Conservation (phyloP, 2,329 filamentous ascomycete species). For the Biscogniauxia mediterranea region DNA sequence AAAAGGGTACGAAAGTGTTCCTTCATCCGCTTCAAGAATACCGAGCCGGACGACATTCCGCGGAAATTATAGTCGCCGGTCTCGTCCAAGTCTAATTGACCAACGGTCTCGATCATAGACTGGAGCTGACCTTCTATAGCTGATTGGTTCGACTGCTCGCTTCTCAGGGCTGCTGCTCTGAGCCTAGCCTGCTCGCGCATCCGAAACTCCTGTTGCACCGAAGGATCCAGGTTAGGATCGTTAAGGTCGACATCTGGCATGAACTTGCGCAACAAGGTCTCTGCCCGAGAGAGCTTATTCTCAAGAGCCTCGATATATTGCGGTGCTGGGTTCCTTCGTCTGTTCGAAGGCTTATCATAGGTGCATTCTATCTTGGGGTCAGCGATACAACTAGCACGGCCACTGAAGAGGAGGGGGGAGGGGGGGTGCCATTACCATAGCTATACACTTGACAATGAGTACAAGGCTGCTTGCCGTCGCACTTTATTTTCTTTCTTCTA, state of each 20-base stretch:
- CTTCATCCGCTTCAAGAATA: slow-evolving; percentile 83
- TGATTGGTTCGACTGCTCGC: slow-evolving; percentile 32
- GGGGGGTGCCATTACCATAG: slow-evolving; percentile 65
- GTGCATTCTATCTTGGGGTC: slow-evolving; percentile 68
- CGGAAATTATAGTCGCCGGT: slow-evolving; percentile 93
- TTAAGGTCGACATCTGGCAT: slow-evolving; percentile 82
- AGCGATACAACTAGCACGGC: slow-evolving; percentile 23
- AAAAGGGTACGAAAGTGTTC: slow-evolving; percentile 81
- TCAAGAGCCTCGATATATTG: slow-evolving; percentile 93
- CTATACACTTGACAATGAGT: slow-evolving; percentile 98
- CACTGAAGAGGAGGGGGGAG: no score
- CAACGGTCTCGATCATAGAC: slow-evolving; percentile 93
- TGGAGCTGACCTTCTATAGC: slow-evolving; percentile 69
- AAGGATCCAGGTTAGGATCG: slow-evolving; percentile 78
- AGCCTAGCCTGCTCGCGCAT: slow-evolving; percentile 52
- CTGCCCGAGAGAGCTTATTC: slow-evolving; percentile 76
- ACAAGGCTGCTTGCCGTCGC: slow-evolving; percentile 82
- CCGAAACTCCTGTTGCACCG: slow-evolving; percentile 67
- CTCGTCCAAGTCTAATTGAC: slow-evolving; percentile 87
- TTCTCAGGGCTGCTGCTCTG: slow-evolving; percentile 42
- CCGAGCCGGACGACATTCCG: slow-evolving; percentile 85
- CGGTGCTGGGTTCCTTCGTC: slow-evolving; percentile 83
- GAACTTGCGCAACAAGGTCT: slow-evolving; percentile 73
- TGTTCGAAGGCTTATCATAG: slow-evolving; percentile 92
- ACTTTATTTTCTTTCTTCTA: slow-evolving; percentile 83